Percentiles rank a stretch among this genome's conserved stretches.
Evolutionary conservation across 371 early-diverging fungal species (phyloP).

Genomic region (Paramicrosporidium saccamoebae): DNA sequence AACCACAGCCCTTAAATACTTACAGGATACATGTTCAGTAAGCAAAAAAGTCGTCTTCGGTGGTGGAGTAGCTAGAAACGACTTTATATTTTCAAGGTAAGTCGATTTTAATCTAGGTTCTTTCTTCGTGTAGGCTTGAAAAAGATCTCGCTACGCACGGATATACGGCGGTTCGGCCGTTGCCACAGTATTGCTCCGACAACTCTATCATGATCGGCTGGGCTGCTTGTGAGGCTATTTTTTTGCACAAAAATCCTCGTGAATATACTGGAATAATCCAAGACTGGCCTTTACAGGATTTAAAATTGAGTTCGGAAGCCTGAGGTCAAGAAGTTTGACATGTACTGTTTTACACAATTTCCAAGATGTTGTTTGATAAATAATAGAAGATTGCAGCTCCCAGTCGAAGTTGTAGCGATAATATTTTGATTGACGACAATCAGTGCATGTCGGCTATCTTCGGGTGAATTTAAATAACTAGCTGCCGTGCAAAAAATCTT

Average conservation of each 20-base stretch:
- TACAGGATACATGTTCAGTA: slow-evolving; percentile 5
- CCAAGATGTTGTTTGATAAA: too few species aligned
- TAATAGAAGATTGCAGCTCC: too few species aligned
- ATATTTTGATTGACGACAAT: too few species aligned
- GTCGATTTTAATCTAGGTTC: neutral
- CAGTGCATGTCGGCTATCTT: too few species aligned
- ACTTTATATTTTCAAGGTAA: slow-evolving; percentile 3
- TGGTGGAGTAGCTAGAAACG: slow-evolving; percentile 51
- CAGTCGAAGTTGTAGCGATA: too few species aligned
- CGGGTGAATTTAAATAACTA: too few species aligned
- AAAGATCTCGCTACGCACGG: slow-evolving; percentile 6
- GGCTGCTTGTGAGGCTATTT: slow-evolving; percentile 29
- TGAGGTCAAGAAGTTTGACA: too few species aligned
- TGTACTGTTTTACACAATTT: too few species aligned
- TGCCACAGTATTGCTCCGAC: slow-evolving; percentile 38
- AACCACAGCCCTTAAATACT: slow-evolving; percentile 14
- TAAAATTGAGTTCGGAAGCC: too few species aligned
- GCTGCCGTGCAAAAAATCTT: too few species aligned
- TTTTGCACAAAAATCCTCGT: slow-evolving; percentile 15
- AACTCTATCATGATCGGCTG: slow-evolving; percentile 73
- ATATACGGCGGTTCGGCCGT: slow-evolving; percentile 23
- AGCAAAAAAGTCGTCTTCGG: slow-evolving; percentile 22
- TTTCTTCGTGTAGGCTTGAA: slow-evolving; percentile 7
- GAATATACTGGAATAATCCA: slow-evolving; percentile 21
- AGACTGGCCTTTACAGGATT: slow-evolving; percentile 20